Percentiles rank a stretch among this genome's conserved stretches.
Evolutionary conservation across 2,329 filamentous ascomycete genomes (phyloP).

Genomic region (Colletotrichum melonis): DNA sequence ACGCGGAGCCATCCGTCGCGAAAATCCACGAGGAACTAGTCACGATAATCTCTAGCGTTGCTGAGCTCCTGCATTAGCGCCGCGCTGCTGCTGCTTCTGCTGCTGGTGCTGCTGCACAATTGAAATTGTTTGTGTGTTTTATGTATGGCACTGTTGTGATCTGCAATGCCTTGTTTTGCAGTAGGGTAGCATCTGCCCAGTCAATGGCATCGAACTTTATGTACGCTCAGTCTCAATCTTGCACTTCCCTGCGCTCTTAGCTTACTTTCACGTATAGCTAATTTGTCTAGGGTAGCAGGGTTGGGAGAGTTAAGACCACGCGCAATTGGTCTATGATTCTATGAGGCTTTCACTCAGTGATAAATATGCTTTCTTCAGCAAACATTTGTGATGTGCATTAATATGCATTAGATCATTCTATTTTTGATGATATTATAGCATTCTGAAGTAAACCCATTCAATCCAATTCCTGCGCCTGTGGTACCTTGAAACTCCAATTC

Average conservation of each 20-base stretch:
- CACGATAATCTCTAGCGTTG: background rate
- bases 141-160: background rate
- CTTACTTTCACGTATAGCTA: background rate
- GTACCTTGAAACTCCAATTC: slow-evolving; percentile 27
- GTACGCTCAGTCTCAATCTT: background rate
- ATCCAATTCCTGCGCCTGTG: background rate
- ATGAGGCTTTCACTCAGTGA: background rate
- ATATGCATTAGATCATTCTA: slow-evolving; percentile 2
- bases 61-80: background rate
- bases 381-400: background rate
- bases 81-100: too few species aligned
- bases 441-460: background rate
- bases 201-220: background rate
- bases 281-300: background rate
- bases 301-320: background rate
- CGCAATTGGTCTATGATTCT: background rate
- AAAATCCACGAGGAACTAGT: background rate
- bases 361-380: background rate
- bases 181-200: background rate
- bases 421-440: slow-evolving; percentile 11
- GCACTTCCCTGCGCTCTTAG: background rate
- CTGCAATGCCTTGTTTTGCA: background rate
- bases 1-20: background rate
- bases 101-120: too few species aligned
- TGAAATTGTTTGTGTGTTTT: background rate